Evolutionary conservation across 2,329 filamentous ascomycete genomes (phyloP), one percentile per base, ranked within the genome.

Genomic region (Aspergillus hortae): DNA sequence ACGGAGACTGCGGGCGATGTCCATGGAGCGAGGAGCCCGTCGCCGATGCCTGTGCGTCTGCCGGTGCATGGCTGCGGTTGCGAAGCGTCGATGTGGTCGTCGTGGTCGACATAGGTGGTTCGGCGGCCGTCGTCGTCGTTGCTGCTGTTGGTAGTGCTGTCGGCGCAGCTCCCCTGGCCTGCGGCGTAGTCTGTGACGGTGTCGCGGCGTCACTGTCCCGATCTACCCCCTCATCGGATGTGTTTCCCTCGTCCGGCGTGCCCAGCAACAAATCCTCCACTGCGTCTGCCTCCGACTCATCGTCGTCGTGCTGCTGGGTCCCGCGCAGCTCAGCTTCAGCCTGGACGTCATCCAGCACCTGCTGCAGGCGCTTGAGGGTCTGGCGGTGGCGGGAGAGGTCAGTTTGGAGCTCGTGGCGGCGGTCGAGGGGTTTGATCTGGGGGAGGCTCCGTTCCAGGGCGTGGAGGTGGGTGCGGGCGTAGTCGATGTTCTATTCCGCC

Each of bases 371-470:
- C 46, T 65, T 69, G 33, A 73, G 56, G 10, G 65, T 57, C 44
- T 67, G 64, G 21, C 67, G 64, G 52, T 75, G 71, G 35, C 69
- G 67, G 3, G 64, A 62, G 11, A 77, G 63, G 54, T 75, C 71
- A 3, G 67, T 67, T 44, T 74, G 67, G 23, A 70, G 64, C 46
- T 71, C 68, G 48, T 74, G 66, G 32, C 71, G 70, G 14, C 65
- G 63, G 15, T 72, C 66, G 33, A 67, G 64, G 0, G 69, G 65
- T 56, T 75, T 75, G 21, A 75, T 64, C 33, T 65, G 57, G 14
- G 72, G 67, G 19, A 75, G 66, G 17, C 61, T 67, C 27, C 68
- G 69, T 55, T 77, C 74, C 27, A 77, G 61, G 38, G 70, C 64
- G 35, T 71, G 62, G 21, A 77, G 68, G 38, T 72, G 61, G 33